phyloP scores from a whole-genome alignment of 2,329 filamentous ascomycete species.

The Colletotrichum salicis region DNA sequence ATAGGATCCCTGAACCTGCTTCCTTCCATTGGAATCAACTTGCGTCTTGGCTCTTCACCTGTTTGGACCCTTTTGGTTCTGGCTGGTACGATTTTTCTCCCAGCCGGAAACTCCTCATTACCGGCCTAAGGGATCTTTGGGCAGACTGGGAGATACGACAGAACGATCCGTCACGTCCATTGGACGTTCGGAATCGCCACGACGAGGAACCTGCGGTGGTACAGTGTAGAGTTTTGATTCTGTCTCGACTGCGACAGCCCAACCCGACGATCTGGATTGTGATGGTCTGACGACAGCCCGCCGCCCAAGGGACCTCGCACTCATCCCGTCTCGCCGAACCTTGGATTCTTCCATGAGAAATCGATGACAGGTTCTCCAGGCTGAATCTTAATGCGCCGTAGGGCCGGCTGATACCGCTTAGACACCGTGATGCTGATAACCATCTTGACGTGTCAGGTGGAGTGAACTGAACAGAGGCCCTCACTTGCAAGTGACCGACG shows the following conservation, averaged over 20 bases:
- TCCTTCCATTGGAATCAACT: constrained; percentile 7
- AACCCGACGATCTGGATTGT: constrained; percentile 23
- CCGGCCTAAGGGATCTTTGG: neutral
- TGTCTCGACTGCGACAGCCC: constrained; percentile 11
- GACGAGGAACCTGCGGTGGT: neutral
- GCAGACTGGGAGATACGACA: neutral
- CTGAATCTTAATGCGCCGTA: neutral
- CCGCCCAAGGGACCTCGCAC: neutral
- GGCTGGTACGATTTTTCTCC: constrained; percentile 29
- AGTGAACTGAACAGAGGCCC: neutral
- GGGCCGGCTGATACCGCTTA: neutral
- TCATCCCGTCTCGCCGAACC: constrained; percentile 21
- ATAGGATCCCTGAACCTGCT: constrained; percentile 30
- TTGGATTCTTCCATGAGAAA: neutral
- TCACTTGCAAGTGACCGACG: constrained; percentile 8
- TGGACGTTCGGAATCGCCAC: neutral
- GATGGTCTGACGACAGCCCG: constrained; percentile 15
- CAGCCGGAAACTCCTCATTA: constrained; percentile 23
- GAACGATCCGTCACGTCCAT: constrained; percentile 11
- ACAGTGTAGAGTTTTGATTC: constrained; percentile 6
- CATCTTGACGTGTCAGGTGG: neutral
- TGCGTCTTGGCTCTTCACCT: constrained; percentile 16
- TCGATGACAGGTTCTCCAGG: constrained; percentile 3
- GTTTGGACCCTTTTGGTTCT: constrained; percentile 14
- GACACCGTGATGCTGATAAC: neutral